phyloP scores from a whole-genome alignment of 176 grass and related monocot genomes.

The Juncus inflexus region DNA sequence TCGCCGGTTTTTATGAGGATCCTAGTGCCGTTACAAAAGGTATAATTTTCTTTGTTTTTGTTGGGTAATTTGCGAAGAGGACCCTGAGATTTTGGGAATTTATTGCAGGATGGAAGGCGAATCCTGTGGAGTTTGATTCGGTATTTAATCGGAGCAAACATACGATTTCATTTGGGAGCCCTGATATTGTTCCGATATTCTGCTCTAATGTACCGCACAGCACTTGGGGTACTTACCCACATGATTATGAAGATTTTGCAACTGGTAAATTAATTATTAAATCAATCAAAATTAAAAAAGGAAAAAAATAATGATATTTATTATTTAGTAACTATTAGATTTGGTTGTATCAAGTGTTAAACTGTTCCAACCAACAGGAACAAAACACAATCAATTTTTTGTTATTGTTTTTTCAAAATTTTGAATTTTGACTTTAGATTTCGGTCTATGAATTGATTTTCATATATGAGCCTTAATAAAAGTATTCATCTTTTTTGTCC shows the following conservation, averaged over 20 bases:
- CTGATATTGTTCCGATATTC: constrained; percentile 95
- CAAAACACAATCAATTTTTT: too few relatives aligned
- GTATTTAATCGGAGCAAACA: constrained; percentile 84
- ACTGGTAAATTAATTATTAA: constrained; percentile 43
- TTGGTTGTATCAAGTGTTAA: too few relatives aligned
- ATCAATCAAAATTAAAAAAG: too few relatives aligned
- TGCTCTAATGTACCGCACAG: constrained; percentile 66
- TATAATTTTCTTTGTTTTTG: constrained; percentile 3
- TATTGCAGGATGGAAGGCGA: constrained; percentile 84
- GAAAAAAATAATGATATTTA: too few relatives aligned
- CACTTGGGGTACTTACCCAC: constrained; percentile 78
- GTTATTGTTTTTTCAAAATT: too few relatives aligned
- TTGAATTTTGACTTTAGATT: too few relatives aligned
- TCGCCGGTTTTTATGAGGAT: constrained; percentile 86
- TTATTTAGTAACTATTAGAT: too few relatives aligned
- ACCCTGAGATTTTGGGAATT: background rate
- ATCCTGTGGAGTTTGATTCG: constrained; percentile 97
- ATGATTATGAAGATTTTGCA: constrained; percentile 86
- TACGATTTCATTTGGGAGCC: constrained; percentile 76
- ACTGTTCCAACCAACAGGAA: too few relatives aligned
- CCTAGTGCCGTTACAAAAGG: constrained; percentile 91
- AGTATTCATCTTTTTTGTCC: too few relatives aligned
- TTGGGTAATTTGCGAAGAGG: background rate
- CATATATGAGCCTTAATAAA: too few relatives aligned
- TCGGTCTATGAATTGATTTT: too few relatives aligned